These are phyloP conservation scores for Diatrype stigma DNA, from an alignment of 2,329 filamentous ascomycete species.

Conservation along the genomic window DNA sequence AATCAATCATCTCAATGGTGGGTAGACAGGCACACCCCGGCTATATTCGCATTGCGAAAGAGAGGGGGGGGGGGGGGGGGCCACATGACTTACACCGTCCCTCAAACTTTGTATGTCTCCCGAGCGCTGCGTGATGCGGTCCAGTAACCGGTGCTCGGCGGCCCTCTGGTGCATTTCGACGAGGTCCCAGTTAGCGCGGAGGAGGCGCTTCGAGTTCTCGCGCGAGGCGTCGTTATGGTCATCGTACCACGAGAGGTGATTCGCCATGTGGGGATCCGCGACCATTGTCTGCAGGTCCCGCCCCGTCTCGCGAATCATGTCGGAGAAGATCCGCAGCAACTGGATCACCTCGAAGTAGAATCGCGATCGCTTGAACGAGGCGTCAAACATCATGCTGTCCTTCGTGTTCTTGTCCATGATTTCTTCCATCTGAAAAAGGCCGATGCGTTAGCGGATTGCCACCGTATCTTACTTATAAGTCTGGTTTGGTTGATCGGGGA, in stretches of 20 bases:
- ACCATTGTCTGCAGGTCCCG: neutral
- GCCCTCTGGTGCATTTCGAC: neutral
- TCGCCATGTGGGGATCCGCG: neutral
- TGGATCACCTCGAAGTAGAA: slow-evolving; percentile 1
- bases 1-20: too few relatives aligned
- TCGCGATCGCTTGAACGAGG: neutral
- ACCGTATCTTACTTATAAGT: too few relatives aligned
- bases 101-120: neutral
- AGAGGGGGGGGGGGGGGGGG: neutral
- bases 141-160: neutral
- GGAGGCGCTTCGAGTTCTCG: neutral
- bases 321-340: neutral
- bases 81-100: neutral
- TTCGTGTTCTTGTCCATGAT: neutral
- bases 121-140: neutral
- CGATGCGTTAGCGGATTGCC: too few relatives aligned
- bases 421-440: neutral
- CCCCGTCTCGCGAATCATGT: neutral
- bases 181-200: neutral
- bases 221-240: neutral
- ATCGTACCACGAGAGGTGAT: neutral
- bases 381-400: neutral
- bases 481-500: too few relatives aligned
- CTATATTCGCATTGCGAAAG: too few relatives aligned
- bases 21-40: too few relatives aligned